These are phyloP conservation scores for Pichia sp. DNA, from an alignment of 1,139 yeast species.

Conservation along the genomic window DNA sequence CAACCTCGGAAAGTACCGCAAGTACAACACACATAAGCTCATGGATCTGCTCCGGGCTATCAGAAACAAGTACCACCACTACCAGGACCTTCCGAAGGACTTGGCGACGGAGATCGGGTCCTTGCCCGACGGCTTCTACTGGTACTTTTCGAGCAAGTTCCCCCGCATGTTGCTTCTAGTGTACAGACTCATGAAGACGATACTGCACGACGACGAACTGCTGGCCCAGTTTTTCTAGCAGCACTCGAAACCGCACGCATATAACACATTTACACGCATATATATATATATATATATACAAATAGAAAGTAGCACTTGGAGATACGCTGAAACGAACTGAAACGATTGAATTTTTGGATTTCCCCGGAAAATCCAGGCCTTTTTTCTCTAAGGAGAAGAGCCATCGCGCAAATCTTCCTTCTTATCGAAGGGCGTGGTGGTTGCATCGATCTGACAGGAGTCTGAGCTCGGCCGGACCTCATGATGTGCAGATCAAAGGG, in stretches of 20 bases:
- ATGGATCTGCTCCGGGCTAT: constrained; percentile 86
- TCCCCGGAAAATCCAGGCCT: too few relatives aligned
- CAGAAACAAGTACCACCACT: constrained; percentile 90
- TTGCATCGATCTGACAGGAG: neutral
- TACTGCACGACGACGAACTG: constrained; percentile 17
- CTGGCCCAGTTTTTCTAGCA: constrained; percentile 16
- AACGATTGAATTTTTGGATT: neutral
- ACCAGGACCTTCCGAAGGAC: constrained; percentile 73
- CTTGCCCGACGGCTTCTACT: constrained; percentile 77
- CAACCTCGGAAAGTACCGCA: constrained; percentile 85
- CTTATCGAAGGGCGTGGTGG: neutral
- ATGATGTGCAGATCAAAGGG: neutral
- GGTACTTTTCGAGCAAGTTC: constrained; percentile 67
- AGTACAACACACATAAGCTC: constrained; percentile 71
- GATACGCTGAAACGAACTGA: neutral
- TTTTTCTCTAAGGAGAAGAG: too few relatives aligned
- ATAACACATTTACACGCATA: neutral
- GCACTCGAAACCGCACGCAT: neutral
- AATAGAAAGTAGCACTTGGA: neutral
- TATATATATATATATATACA: neutral
- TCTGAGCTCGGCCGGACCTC: neutral
- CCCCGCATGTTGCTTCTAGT: constrained; percentile 77
- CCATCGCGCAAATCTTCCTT: neutral
- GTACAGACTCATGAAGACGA: constrained; percentile 39
- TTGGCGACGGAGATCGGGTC: constrained; percentile 65